Conservation (phyloP, 441 rosid species). For the Pelargonium cotyledonis region DNA sequence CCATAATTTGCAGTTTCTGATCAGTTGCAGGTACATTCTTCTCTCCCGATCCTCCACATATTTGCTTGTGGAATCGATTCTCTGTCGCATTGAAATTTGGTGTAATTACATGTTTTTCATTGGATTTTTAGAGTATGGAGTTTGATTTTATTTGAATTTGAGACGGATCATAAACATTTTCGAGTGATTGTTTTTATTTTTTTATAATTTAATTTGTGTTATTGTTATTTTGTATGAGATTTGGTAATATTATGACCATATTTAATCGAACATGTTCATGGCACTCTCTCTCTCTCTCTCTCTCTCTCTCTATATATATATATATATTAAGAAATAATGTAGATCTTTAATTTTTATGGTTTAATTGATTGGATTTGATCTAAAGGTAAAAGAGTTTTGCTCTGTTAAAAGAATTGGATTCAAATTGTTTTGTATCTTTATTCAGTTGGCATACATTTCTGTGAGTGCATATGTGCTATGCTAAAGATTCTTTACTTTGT, state of each 20-base stretch:
- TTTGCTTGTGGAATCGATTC: background rate
- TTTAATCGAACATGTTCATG: background rate
- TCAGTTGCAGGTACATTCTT: too few species aligned
- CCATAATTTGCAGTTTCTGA: too few species aligned
- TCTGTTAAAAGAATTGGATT: background rate
- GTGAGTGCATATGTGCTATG: background rate
- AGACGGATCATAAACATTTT: background rate
- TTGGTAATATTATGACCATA: background rate
- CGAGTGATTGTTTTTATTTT: too few species aligned
- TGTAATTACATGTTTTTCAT: too few species aligned
- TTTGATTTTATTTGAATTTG: too few species aligned
- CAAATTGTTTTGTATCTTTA: background rate
- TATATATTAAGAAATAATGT: background rate
- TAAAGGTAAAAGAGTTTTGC: too few species aligned
- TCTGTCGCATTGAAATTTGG: background rate
- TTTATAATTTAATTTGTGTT: too few species aligned
- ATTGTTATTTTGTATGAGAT: background rate
- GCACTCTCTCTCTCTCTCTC: background rate
- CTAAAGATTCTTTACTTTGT: background rate
- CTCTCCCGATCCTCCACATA: background rate
- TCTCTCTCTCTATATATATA: too few species aligned
- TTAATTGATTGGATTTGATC: background rate
- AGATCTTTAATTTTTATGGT: background rate
- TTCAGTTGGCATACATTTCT: background rate
- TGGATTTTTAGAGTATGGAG: background rate